Conservation (phyloP, 192 early-diverging fungal genomes). For the Backusella luteola region DNA sequence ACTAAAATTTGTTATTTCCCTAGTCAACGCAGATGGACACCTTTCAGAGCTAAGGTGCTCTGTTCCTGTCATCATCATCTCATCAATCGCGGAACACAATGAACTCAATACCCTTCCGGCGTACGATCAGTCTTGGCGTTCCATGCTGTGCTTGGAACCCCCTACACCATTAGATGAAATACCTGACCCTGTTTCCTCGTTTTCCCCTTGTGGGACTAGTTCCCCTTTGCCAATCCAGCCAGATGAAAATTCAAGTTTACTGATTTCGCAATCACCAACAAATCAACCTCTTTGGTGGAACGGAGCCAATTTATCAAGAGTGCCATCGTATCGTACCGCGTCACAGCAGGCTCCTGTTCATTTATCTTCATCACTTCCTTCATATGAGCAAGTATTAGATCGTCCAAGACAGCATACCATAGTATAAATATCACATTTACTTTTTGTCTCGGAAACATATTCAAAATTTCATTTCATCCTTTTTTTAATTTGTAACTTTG, state of each 20-base stretch:
- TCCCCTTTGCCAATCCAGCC: neutral
- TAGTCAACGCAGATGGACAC: conserved; percentile 33
- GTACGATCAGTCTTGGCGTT: conserved; percentile 31
- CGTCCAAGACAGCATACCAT: neutral
- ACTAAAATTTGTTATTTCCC: conserved; percentile 35
- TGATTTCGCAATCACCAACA: neutral
- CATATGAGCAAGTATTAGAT: neutral
- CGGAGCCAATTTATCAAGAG: conserved; percentile 20
- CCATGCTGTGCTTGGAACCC: neutral
- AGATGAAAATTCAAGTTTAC: neutral
- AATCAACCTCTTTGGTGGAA: conserved; percentile 19
- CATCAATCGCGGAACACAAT: conserved; percentile 21
- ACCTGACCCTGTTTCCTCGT: neutral
- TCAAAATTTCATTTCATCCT: neutral
- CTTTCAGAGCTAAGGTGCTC: conserved; percentile 37
- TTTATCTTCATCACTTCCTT: conserved; percentile 9
- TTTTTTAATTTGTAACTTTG: neutral
- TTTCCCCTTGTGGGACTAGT: neutral
- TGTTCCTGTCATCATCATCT: conserved; percentile 36
- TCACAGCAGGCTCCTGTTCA: conserved; percentile 1
- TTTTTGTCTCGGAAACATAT: neutral
- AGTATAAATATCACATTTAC: neutral
- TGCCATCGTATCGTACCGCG: conserved; percentile 26
- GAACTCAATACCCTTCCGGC: conserved; percentile 30
- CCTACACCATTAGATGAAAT: neutral